phyloP scores from a whole-genome alignment of 1,284 basidiomycete species.

The Phaffia rhodozyma region DNA sequence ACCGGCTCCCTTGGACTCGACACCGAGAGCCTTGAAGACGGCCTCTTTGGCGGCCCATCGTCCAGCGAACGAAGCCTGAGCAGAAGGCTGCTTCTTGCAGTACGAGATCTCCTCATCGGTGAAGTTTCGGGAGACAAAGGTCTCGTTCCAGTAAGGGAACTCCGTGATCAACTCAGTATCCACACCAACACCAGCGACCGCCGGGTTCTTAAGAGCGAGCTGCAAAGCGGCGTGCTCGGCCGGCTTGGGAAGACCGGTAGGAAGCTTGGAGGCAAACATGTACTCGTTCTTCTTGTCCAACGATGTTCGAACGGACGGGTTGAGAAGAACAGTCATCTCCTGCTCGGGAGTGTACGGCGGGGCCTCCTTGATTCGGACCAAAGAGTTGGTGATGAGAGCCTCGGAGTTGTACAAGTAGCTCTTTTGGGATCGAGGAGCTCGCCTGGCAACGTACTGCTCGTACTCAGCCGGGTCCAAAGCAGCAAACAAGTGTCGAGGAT shows the following conservation, averaged over 20 bases:
- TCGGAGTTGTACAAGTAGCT: slow-evolving; percentile 89
- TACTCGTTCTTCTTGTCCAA: slow-evolving; percentile 78
- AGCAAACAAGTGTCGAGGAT: slow-evolving; percentile 84
- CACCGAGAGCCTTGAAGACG: slow-evolving; percentile 93
- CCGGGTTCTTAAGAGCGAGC: slow-evolving; percentile 35
- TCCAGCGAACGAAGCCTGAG: slow-evolving; percentile 81
- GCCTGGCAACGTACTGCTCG: slow-evolving; percentile 58
- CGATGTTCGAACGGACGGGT: slow-evolving; percentile 79
- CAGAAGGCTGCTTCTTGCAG: slow-evolving; percentile 76
- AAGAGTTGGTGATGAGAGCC: slow-evolving; percentile 82
- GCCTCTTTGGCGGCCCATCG: slow-evolving; percentile 98
- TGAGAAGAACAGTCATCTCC: slow-evolving; percentile 78
- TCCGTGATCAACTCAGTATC: slow-evolving; percentile 74
- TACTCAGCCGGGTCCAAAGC: slow-evolving; percentile 62
- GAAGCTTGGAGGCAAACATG: slow-evolving; percentile 57
- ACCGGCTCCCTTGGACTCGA: slow-evolving; percentile 78
- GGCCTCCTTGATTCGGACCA: slow-evolving; percentile 82
- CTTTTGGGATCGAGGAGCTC: slow-evolving; percentile 55
- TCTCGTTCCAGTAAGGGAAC: slow-evolving; percentile 80
- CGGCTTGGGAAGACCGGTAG: slow-evolving; percentile 45
- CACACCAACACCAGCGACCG: slow-evolving; percentile 54
- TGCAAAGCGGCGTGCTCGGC: slow-evolving; percentile 57
- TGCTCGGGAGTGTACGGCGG: slow-evolving; percentile 83
- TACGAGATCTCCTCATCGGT: slow-evolving; percentile 77
- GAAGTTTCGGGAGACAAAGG: slow-evolving; percentile 85